Conservation (phyloP, 768 basidiomycete species). For the Mycena vitilis region DNA sequence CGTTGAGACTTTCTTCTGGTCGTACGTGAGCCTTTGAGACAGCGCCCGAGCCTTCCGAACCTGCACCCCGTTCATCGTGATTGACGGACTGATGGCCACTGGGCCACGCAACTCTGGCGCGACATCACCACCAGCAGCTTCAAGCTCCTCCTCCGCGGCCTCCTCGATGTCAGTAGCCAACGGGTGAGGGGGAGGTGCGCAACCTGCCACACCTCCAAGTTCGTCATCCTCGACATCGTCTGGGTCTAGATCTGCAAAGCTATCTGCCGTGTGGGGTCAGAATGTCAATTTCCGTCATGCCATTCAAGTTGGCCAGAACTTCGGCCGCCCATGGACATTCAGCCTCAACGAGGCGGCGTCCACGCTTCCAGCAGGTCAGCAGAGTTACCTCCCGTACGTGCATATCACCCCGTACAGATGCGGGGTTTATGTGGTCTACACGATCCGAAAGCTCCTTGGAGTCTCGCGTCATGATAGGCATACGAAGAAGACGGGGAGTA, state of each 20-base stretch:
- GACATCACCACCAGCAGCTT: background rate
- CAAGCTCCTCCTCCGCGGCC: conserved; percentile 13
- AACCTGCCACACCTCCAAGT: background rate
- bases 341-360: conserved; percentile 28
- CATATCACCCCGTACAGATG: conserved; percentile 47
- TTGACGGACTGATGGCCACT: background rate
- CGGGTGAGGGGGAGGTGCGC: background rate
- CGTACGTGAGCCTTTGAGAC: conserved; percentile 1
- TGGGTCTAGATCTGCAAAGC: background rate
- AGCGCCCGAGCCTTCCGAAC: conserved; percentile 4
- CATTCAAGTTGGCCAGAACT: background rate
- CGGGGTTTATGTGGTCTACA: conserved; percentile 50
- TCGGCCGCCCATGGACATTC: conserved; percentile 6
- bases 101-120: background rate
- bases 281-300: conserved; percentile 4
- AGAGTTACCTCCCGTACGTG: conserved; percentile 40
- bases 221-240: conserved; percentile 13
- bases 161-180: conserved; percentile 18
- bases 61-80: background rate
- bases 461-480: conserved; percentile 43
- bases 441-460: conserved; percentile 35
- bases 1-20: background rate
- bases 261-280: background rate
- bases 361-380: conserved; percentile 46
- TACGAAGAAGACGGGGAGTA: conserved; percentile 45